These are phyloP conservation scores for Orbilia brochopaga DNA, from an alignment of 2,329 filamentous ascomycete genomes.

Conservation along the genomic window DNA sequence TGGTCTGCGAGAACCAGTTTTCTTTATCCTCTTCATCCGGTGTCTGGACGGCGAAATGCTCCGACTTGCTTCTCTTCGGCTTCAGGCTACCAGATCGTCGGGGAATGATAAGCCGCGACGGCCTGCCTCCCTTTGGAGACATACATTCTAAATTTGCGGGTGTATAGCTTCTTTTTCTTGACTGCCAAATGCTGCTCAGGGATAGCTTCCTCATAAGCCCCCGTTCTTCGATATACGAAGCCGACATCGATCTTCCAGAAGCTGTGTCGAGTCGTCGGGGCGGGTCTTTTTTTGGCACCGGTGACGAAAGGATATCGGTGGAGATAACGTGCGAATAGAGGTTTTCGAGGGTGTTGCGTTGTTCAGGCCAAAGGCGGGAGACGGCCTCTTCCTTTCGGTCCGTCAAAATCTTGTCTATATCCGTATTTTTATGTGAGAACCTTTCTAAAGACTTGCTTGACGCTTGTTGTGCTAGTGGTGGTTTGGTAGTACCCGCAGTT, in stretches of 20 bases:
- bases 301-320: constrained; percentile 39
- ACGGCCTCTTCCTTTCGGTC: constrained; percentile 46
- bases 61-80: constrained; percentile 44
- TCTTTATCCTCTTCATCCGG: constrained; percentile 38
- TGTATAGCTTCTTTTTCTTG: constrained; percentile 40
- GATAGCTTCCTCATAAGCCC: constrained; percentile 41
- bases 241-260: constrained; percentile 25
- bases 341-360: constrained; percentile 46
- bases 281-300: constrained; percentile 24
- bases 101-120: constrained; percentile 37
- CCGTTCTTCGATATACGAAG: constrained; percentile 34
- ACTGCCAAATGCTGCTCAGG: constrained; percentile 41
- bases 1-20: constrained; percentile 31
- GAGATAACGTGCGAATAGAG: constrained; percentile 48
- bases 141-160: constrained; percentile 22
- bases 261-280: constrained; percentile 33
- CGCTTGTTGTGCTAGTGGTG: constrained; percentile 17
- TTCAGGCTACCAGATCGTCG: constrained; percentile 21
- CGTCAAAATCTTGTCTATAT: constrained; percentile 22
- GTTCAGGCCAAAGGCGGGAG: constrained; percentile 45
- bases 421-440: constrained; percentile 32
- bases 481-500: background rate
- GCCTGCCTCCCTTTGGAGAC: constrained; percentile 16
- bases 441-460: constrained; percentile 40
- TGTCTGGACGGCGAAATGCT: constrained; percentile 20